Evolutionary conservation across 345 rosid species (phyloP).

Genomic region (Brassica carinata): DNA sequence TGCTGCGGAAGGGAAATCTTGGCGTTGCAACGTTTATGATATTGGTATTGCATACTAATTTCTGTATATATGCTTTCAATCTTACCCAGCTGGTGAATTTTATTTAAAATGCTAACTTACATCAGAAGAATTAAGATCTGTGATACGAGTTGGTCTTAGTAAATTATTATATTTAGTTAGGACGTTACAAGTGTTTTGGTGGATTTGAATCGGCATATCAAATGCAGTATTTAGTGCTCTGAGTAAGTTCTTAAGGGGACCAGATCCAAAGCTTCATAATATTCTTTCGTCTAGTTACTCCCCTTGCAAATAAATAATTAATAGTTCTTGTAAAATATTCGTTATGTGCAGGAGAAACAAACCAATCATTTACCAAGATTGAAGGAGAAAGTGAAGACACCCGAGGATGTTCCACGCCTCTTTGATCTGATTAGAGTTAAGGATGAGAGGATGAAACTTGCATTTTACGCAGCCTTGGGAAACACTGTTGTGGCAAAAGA

Average conservation of each 20-base stretch:
- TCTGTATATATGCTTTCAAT: constrained; percentile 23
- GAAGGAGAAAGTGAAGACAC: constrained; percentile 69
- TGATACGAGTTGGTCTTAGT: constrained; percentile 5
- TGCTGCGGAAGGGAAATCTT: constrained; percentile 83
- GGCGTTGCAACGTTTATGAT: constrained; percentile 98
- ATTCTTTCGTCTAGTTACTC: background rate
- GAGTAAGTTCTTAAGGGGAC: constrained; percentile 6
- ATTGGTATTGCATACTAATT: constrained; percentile 58
- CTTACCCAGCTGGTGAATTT: constrained; percentile 5
- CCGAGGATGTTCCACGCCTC: constrained; percentile 92
- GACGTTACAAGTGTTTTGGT: constrained; percentile 7
- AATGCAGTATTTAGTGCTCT: background rate
- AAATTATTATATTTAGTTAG: background rate
- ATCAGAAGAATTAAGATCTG: constrained; percentile 17
- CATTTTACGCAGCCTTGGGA: constrained; percentile 81
- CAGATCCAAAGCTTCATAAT: background rate
- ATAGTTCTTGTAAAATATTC: constrained; percentile 20
- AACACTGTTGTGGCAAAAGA: constrained; percentile 85
- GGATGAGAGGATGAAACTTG: constrained; percentile 93
- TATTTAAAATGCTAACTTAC: background rate
- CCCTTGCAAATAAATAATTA: constrained; percentile 15
- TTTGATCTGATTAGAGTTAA: constrained; percentile 83
- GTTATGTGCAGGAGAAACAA: constrained; percentile 80
- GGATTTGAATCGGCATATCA: constrained; percentile 8
- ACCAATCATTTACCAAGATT: constrained; percentile 57